These are phyloP conservation scores for Drosera capensis DNA, from an alignment of 148 eudicot genomes.

Conservation along the genomic window DNA sequence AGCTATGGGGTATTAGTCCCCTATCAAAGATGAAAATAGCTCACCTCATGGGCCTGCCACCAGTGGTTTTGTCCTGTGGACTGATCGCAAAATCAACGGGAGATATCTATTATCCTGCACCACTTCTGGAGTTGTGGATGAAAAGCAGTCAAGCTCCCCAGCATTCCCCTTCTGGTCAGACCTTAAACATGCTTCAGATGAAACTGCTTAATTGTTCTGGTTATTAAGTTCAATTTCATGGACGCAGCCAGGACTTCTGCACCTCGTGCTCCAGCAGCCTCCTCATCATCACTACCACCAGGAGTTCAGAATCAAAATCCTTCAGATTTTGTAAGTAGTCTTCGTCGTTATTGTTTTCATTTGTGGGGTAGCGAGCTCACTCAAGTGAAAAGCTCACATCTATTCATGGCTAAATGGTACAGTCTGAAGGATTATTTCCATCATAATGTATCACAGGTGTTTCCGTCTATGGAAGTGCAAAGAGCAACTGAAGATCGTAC, in stretches of 20 bases:
- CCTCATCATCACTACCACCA: constrained; percentile 41
- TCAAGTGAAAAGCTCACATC: too few relatives aligned
- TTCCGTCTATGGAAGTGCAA: constrained; percentile 29
- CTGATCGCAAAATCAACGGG: constrained; percentile 21
- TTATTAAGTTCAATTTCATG: not conserved
- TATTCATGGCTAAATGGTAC: not conserved
- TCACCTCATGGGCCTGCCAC: constrained; percentile 59
- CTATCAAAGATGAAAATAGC: constrained; percentile 35
- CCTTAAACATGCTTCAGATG: constrained; percentile 3
- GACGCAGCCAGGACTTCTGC: constrained; percentile 36
- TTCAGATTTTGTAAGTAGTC: constrained; percentile 28
- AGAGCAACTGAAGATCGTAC: constrained; percentile 14
- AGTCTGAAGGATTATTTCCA: constrained; percentile 29
- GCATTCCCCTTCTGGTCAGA: constrained; percentile 65
- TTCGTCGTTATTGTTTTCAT: not conserved
- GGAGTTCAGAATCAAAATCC: constrained; percentile 23
- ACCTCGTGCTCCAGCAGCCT: constrained; percentile 44
- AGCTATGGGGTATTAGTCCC: constrained; percentile 14
- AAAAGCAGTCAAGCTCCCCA: constrained; percentile 37
- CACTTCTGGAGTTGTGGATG: constrained; percentile 56
- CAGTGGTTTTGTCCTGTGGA: constrained; percentile 39
- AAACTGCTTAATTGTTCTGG: not conserved
- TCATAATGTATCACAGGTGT: constrained; percentile 20
- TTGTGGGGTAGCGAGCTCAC: constrained; percentile 1
- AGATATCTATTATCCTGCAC: constrained; percentile 47